Evolutionary conservation across 2,329 filamentous ascomycete genomes (phyloP), one percentile per base, ranked within the genome.

Genomic region (Hypoxylon sp.): DNA sequence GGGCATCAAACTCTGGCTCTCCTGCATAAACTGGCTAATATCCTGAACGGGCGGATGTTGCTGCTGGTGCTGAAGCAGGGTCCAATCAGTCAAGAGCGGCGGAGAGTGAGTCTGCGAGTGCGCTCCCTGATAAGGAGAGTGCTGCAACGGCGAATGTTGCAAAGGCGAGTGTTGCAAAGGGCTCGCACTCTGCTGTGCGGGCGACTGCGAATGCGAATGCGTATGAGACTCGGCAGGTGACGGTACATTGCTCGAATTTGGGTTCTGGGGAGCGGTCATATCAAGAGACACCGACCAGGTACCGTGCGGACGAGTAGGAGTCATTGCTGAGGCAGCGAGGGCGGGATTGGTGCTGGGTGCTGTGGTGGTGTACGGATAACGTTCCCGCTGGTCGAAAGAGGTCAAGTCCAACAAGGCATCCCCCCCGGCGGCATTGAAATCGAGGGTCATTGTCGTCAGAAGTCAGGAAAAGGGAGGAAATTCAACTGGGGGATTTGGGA

Each of bases 401-500:
- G 76, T 78, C 67, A 86, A 75, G 67, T 86, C 82, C 67, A 86
- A 68, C 67, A 86, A 77, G 68, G 76, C 80, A 70, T 86, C 81
- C 71, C 77, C 78, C 71, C 76, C 77, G 68, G 75, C 75, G 69
- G 74, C 67, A 71, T 79, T 79, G 75, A 82, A 86, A 68, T 85
- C 80, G 75, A 81, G 79, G 73, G 78, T 79, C 83, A 80, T 80
- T 69, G 68, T 79, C 58, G 64, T 67, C 62, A 64, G 59, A 61
- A 60, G 61, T 62, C 63, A 66, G 56, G 60, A 66, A 68, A 67
- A 64, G 63, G 64, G 63, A 69, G 63, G 63, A 66, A 61, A 61
- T 50, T 66, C 50, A 60, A 64, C 61, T 63, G 65, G 67, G 65
- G 69, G 67, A 67, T 67, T 70, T 67, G 69, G 68, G 65, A 67